Base-by-base conservation (phyloP, 768 basidiomycete species). In the Russula emetica region DNA sequence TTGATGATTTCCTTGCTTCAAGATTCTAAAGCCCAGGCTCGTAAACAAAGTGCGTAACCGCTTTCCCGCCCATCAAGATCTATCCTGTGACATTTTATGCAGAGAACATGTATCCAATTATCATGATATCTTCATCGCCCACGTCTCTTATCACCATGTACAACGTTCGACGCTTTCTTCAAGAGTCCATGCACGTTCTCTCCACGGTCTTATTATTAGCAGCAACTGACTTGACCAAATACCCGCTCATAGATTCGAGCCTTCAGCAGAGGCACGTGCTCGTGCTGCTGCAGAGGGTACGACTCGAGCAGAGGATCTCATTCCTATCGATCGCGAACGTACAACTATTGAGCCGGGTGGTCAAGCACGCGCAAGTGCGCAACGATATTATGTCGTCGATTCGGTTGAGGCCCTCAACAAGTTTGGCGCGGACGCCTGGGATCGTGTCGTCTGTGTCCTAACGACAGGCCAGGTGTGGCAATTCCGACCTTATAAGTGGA, bases 391-490 rank as follows among this genome's bases (percentile, higher is more conserved):
- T 68, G 85, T 97, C 9, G 89, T 99, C 38, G 95, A 99, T 74
- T 87, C 88, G 24, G 89, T 91, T 0, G 96, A 99, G 69, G 94
- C 96, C 1, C 77, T 99, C 26, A 82, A 84, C 38, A 98, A 98
- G 75, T 94, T 99, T 67, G 90, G 90, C 5, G 80, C 88, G 4
- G 95, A 97, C 64, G 90, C 93, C 2, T 98, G 96, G 95, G 94
- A 98, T 61, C 84, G 96, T 42, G 97, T 99, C 5, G 88, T 97
- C 5, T 97, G 95, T 68, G 96, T 99, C 18, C 88, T 97, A 85
- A 98, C 97, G 10, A 99, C 97, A 0, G 97, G 97, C 1, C 96
- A 98, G 69, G 88, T 90, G 36, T 98, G 97, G 97, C 97, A 99
- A 73, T 99, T 99, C 76, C 81, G 87, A 62, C 89, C 92, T 20